These are phyloP conservation scores for Lyophyllum decastes DNA, from an alignment of 768 basidiomycete genomes.

Conservation along the genomic window DNA sequence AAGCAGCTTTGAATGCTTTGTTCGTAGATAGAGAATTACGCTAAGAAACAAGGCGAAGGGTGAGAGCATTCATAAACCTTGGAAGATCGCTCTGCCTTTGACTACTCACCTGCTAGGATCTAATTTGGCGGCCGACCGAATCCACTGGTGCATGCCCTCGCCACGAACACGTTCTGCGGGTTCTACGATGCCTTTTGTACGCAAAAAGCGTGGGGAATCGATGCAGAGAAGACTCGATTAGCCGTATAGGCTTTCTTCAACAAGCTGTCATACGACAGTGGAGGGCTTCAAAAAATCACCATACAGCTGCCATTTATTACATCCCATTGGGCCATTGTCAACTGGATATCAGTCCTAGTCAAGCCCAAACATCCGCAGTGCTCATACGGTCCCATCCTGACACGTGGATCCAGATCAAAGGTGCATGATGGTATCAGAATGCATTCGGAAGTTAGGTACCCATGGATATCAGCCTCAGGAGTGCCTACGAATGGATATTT, in stretches of 20 bases:
- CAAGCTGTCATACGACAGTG: too few relatives aligned
- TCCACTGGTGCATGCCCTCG: too few relatives aligned
- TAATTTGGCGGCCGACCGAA: not conserved
- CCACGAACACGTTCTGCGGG: not conserved
- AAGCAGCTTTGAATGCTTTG: too few relatives aligned
- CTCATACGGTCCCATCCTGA: not conserved
- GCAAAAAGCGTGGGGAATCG: not conserved
- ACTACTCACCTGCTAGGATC: not conserved
- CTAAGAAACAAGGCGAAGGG: too few relatives aligned
- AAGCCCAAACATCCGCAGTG: not conserved
- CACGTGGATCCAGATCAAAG: not conserved
- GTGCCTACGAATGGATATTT: not conserved
- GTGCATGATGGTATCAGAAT: constrained; percentile 7
- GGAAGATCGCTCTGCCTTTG: not conserved
- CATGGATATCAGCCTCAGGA: not conserved
- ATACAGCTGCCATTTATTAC: too few relatives aligned
- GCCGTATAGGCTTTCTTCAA: not conserved
- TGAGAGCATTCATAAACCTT: too few relatives aligned
- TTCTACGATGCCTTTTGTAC: not conserved
- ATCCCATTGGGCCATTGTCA: not conserved
- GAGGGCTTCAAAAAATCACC: too few relatives aligned
- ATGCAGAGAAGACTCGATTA: not conserved
- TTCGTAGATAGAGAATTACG: too few relatives aligned
- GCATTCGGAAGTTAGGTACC: not conserved
- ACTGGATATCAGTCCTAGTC: not conserved